Conservation (phyloP, 768 basidiomycete species). For the Cubamyces lactineus region DNA sequence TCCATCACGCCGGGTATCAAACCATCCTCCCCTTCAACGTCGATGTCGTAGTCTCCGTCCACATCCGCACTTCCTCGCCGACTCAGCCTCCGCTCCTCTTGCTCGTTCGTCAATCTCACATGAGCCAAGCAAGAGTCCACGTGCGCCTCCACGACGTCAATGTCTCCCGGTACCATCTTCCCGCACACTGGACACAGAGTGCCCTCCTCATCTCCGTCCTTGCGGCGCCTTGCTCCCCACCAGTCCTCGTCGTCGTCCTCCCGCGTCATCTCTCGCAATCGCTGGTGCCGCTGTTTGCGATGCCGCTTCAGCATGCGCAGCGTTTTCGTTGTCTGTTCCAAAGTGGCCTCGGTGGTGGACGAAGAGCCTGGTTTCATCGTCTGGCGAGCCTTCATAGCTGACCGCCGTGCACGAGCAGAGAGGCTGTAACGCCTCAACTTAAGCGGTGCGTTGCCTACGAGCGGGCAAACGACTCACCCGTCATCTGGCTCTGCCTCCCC, state of each 20-base stretch:
- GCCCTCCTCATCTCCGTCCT: slow-evolving; percentile 39
- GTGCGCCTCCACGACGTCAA: slow-evolving; percentile 77
- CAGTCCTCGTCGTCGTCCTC: slow-evolving; percentile 55
- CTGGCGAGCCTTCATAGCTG: slow-evolving; percentile 49
- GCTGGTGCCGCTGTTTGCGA: slow-evolving; percentile 68
- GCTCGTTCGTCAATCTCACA: slow-evolving; percentile 48
- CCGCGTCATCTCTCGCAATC: slow-evolving; percentile 66
- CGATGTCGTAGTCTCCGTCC: slow-evolving; percentile 44
- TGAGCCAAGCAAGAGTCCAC: slow-evolving; percentile 79
- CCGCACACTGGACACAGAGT: slow-evolving; percentile 75
- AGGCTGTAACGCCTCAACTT: slow-evolving; percentile 29
- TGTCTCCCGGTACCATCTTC: slow-evolving; percentile 59
- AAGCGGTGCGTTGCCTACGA: background rate
- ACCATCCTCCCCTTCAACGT: slow-evolving; percentile 41
- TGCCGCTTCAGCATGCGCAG: slow-evolving; percentile 67
- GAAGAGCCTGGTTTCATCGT: slow-evolving; percentile 26
- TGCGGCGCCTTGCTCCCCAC: slow-evolving; percentile 24
- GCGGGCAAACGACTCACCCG: slow-evolving; percentile 45
- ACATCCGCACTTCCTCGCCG: slow-evolving; percentile 38
- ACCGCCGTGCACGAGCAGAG: slow-evolving; percentile 42
- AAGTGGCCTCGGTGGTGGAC: slow-evolving; percentile 29
- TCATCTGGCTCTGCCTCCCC: slow-evolving; percentile 56
- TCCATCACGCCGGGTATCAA: slow-evolving; percentile 33
- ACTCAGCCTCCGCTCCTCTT: slow-evolving; percentile 36
- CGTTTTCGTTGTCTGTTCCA: slow-evolving; percentile 48